Evolutionary conservation across 305 asterid genomes (phyloP), one percentile per base, ranked within the genome.

Genomic region (Euphrasia arctica): DNA sequence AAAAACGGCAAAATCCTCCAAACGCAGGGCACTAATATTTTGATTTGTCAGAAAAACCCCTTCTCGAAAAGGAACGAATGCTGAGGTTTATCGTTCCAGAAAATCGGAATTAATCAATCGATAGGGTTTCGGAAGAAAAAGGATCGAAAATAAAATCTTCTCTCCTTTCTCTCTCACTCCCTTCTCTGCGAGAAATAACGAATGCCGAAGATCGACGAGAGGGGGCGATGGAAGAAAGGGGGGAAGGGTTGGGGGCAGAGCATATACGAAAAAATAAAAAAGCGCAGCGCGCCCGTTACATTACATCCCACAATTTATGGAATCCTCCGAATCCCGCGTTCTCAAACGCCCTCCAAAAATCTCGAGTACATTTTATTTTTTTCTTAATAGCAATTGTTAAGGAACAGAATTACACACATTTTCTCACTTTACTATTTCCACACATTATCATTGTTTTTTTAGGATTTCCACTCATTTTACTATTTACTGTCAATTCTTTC

Each of bases 271-370:
- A 67, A 56, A 32, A 18, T 13, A 11, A 57, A 1, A 52, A 67
- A 63, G 61, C 59, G 58, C 60, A 73, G 60, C 41, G 9, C 22
- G 65, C 64, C 72, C 74, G 70, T 71, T 76, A 69, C 79, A 48
- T 71, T 76, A 69, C 79, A 48, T 64, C 55, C 76, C 61, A n/a
- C 75, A 54, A 70, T 70, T 64, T 70, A 73, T 75, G 70, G 54
- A 49, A 1, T 56, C 25, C 68, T 62, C 74, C 80, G 77, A 71
- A 64, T 68, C 72, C 64, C 67, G 58, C 77, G 74, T 63, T 58
- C 66, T n/a, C 63, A 12, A 18, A 34, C 52, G 60, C n/a, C 56
- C 28, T 18, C 22, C 9, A 6, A 39, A 39, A 39, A 39, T 39
- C 10, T 39, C 43, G 7, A 10, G 9, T 22, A 7, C 10, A 15